phyloP scores from a whole-genome alignment of 1,284 basidiomycete species.

The Sanghuangporus baumii region DNA sequence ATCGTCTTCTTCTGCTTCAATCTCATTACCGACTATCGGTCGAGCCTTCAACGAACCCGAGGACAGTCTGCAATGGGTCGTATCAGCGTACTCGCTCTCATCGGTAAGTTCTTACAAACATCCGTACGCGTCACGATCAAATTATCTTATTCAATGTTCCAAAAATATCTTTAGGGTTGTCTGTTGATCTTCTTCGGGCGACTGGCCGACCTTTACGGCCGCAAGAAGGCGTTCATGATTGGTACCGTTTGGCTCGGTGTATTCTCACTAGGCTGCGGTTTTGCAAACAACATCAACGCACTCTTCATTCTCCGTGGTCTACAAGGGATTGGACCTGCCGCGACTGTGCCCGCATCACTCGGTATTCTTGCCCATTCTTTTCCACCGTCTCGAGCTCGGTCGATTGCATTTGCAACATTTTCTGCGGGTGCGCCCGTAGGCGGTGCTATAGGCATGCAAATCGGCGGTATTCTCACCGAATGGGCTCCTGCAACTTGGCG shows the following conservation, averaged over 20 bases:
- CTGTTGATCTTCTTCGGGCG: slow-evolving; percentile 66
- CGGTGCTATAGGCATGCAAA: slow-evolving; percentile 56
- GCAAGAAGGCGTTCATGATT: slow-evolving; percentile 53
- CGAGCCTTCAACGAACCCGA: slow-evolving; percentile 42
- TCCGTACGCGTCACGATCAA: slow-evolving; percentile 26
- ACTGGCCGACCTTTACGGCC: slow-evolving; percentile 67
- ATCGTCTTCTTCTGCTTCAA: slow-evolving; percentile 36
- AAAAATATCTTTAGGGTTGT: slow-evolving; percentile 48
- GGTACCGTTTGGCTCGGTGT: slow-evolving; percentile 44
- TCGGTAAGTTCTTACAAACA: slow-evolving; percentile 25
- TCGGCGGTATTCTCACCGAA: slow-evolving; percentile 71
- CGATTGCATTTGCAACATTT: slow-evolving; percentile 73
- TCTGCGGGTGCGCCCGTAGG: slow-evolving; percentile 78
- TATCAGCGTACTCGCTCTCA: slow-evolving; percentile 36
- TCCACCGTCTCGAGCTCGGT: slow-evolving; percentile 59
- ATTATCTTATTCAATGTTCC: slow-evolving; percentile 3
- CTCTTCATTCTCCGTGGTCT: slow-evolving; percentile 63
- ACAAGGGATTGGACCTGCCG: slow-evolving; percentile 67
- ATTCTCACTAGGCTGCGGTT: slow-evolving; percentile 51
- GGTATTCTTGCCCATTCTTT: slow-evolving; percentile 77
- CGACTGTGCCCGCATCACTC: slow-evolving; percentile 65
- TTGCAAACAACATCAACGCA: slow-evolving; percentile 36
- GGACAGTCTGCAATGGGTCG: slow-evolving; percentile 60
- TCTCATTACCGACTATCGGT: slow-evolving; percentile 62
- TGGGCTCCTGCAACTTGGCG: slow-evolving; percentile 59